Evolutionary conservation across 1,284 basidiomycete species (phyloP), one percentile per base, ranked within the genome.

Genomic region (Papiliotrema terrestris): DNA sequence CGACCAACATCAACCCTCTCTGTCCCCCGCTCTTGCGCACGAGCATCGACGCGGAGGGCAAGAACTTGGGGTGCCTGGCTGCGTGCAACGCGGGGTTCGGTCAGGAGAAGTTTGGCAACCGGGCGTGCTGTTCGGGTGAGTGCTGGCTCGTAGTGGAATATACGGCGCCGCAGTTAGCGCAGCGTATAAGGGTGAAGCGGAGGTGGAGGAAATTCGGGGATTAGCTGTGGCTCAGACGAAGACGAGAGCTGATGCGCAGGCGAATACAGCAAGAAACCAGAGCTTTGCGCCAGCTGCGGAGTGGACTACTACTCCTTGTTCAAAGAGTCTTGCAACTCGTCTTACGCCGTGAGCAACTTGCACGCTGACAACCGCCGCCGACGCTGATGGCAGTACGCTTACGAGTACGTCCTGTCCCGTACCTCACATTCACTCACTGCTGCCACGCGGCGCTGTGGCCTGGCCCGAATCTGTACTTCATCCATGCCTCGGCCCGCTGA

Each of bases 261-360:
- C 19, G 60, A 54, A 4, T 70, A 67, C 51, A 45, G 49, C 36
- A 50, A 65, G 51, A n/a, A n/a, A n/a, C 51, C 63, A 2, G 49
- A 39, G n/a, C 49, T 62, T 13, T 71, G 68, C 45, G 45, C 45
- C 3, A 45, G 52, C 15, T 66, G 65, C 37, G 66, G 66, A 20
- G 60, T 68, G 11, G 67, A 69, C 54, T 71, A 63, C 37, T 71
- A 71, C 51, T 22, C 58, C 49, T 26, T 68, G 17, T 72, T 67
- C 64, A 72, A 72, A 55, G 58, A 64, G 41, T 55, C 54, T 26
- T 72, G 70, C 45, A 47, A 48, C 2, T 57, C 48, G 13, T 55
- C 61, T 17, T 72, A 72, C 59, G 70, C 66, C 14, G 67, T 68
- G 52, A 61, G 67, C 59, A 2, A 2, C 14, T 19, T 3, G 8